Evolutionary conservation across 2,329 filamentous ascomycete species (phyloP).

Genomic region (Cladosporium oxysporum): DNA sequence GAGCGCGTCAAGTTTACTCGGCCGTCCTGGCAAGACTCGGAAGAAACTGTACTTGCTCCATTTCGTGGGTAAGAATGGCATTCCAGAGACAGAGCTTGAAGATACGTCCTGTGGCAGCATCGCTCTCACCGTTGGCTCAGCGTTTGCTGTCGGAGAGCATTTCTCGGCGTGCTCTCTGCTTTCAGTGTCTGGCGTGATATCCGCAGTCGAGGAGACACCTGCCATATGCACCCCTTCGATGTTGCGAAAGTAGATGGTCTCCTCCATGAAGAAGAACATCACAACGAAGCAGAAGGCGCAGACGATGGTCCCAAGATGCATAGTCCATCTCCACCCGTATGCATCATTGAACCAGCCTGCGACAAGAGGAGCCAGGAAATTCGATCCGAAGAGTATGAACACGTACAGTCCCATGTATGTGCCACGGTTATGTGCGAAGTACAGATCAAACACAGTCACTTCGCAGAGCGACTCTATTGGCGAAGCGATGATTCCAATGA

Average conservation of each 20-base stretch:
- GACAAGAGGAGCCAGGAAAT: constrained; percentile 43
- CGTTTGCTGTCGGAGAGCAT: constrained; percentile 22
- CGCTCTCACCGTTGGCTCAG: neutral
- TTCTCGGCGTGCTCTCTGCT: neutral
- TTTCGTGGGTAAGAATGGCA: constrained; percentile 19
- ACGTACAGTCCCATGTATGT: constrained; percentile 34
- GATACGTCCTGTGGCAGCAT: neutral
- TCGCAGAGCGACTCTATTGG: constrained; percentile 53
- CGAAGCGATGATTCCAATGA: constrained; percentile 51
- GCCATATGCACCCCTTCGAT: neutral
- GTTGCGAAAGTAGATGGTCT: constrained; percentile 53
- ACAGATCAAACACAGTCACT: constrained; percentile 33
- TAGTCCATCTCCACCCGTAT: constrained; percentile 53
- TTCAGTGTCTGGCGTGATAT: neutral
- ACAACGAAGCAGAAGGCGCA: constrained; percentile 52
- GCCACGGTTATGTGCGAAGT: constrained; percentile 35
- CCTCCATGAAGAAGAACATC: constrained; percentile 61
- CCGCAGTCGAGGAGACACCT: neutral
- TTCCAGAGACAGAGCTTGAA: neutral
- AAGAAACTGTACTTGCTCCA: constrained; percentile 37
- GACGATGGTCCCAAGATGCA: constrained; percentile 57
- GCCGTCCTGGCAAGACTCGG: constrained; percentile 24
- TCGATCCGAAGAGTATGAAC: constrained; percentile 27
- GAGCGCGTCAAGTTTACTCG: constrained; percentile 24
- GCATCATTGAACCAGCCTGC: constrained; percentile 53